These are phyloP conservation scores for Quercus lobata DNA, from an alignment of 331 rosid species.

Conservation along the genomic window DNA sequence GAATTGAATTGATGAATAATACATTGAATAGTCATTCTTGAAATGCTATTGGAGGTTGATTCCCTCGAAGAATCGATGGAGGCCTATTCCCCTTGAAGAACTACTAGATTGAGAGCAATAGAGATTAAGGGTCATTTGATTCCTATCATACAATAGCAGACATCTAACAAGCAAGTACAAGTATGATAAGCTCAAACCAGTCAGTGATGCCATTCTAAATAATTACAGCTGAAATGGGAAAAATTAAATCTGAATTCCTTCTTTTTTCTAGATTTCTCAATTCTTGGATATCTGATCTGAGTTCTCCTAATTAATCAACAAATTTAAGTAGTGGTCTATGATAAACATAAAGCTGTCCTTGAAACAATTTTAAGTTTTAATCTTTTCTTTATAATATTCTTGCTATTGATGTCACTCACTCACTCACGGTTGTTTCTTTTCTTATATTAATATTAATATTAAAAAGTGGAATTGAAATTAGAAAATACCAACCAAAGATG, in stretches of 20 bases:
- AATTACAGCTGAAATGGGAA: neutral
- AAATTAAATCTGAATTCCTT: neutral
- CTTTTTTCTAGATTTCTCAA: neutral
- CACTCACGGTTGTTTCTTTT: neutral
- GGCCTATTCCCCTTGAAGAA: too few relatives aligned
- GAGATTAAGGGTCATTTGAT: too few relatives aligned
- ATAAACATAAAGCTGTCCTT: neutral
- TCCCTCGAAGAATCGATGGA: too few relatives aligned
- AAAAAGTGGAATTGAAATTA: neutral
- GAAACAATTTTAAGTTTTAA: neutral
- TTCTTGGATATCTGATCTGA: neutral
- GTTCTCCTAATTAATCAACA: neutral
- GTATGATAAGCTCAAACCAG: neutral
- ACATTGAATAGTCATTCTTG: too few relatives aligned
- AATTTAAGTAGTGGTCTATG: too few relatives aligned
- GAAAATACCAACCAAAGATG: slow-evolving; percentile 53
- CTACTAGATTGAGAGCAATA: too few relatives aligned
- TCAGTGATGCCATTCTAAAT: neutral
- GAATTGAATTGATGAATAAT: too few relatives aligned
- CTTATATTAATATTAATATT: neutral
- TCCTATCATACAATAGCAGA: too few relatives aligned
- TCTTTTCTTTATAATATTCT: neutral
- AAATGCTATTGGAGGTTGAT: too few relatives aligned
- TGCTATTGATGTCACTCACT: neutral
- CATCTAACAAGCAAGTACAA: too few relatives aligned